Evolutionary conservation across 768 basidiomycete species (phyloP).

Genomic region (Russula earlei): DNA sequence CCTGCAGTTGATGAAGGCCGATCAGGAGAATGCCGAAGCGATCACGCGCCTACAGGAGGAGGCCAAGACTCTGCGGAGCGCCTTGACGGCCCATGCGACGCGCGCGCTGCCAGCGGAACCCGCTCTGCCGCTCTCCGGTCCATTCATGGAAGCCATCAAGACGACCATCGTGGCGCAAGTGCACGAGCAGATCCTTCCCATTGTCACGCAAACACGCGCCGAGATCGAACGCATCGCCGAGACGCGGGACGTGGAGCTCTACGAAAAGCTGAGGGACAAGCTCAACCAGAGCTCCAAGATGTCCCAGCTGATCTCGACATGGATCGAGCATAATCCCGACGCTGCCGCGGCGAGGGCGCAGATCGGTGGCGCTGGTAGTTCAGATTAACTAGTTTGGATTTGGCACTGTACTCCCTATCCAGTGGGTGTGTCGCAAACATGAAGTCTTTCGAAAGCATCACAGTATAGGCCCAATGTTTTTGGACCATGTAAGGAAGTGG

Average conservation of each 20-base stretch:
- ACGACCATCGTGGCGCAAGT: background rate
- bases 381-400: background rate
- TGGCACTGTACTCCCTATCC: no score
- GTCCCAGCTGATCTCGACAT: slow-evolving; percentile 9
- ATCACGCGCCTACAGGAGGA: slow-evolving; percentile 7
- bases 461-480: no score
- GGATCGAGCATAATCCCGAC: slow-evolving; percentile 10
- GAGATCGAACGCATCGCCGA: slow-evolving; percentile 2
- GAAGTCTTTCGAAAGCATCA: no score
- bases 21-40: slow-evolving; percentile 6
- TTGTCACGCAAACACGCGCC: background rate
- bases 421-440: no score
- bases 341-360: background rate
- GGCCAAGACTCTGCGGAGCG: background rate
- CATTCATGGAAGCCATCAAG: slow-evolving; percentile 5
- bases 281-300: slow-evolving; percentile 4
- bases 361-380: background rate
- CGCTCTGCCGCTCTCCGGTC: background rate
- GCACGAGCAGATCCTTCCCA: slow-evolving; percentile 4
- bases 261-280: slow-evolving; percentile 12
- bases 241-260: slow-evolving; percentile 7
- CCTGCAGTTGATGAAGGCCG: slow-evolving; percentile 12
- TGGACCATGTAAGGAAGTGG: no score
- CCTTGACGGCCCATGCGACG: slow-evolving; percentile 1
- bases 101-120: background rate